Evolutionary conservation across 495 filamentous ascomycete genomes (phyloP).

Genomic region (Daldinia childiae): DNA sequence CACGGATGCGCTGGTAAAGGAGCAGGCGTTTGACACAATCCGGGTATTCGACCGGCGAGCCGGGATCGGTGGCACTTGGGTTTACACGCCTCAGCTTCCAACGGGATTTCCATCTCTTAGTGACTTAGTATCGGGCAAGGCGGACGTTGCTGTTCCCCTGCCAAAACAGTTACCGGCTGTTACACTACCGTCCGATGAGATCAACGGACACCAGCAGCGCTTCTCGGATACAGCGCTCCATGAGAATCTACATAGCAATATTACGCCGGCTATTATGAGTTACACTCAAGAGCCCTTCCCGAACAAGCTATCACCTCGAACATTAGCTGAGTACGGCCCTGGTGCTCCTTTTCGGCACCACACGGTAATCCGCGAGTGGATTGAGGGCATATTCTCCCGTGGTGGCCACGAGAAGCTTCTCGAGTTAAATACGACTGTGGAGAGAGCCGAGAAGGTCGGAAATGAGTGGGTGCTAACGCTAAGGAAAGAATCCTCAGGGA

Average conservation of each 20-base stretch:
- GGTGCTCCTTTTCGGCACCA: conserved; percentile 52
- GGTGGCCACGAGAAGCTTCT: conserved; percentile 49
- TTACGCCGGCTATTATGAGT: conserved; percentile 51
- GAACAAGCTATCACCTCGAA: conserved; percentile 41
- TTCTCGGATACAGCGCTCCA: conserved; percentile 62
- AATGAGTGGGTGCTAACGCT: conserved; percentile 54
- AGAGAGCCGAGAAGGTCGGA: conserved; percentile 48
- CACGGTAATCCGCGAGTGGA: conserved; percentile 50
- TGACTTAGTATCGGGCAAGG: conserved; percentile 56
- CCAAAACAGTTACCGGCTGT: conserved; percentile 57
- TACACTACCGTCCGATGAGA: conserved; percentile 50
- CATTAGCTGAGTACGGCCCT: conserved; percentile 47
- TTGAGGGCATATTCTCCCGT: conserved; percentile 52
- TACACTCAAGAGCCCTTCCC: conserved; percentile 55
- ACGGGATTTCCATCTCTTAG: conserved; percentile 55
- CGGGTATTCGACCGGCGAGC: conserved; percentile 64
- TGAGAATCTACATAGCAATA: conserved; percentile 57
- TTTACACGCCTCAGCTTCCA: conserved; percentile 51
- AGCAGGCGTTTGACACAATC: conserved; percentile 65
- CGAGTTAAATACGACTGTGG: conserved; percentile 54
- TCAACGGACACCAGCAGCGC: conserved; percentile 56
- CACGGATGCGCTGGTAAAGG: conserved; percentile 67
- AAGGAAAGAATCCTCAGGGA: conserved; percentile 44
- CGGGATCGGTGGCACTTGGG: conserved; percentile 48
- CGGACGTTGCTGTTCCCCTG: conserved; percentile 58